A percentile compares a stretch with the other conserved stretches of the same genome.
These are phyloP conservation scores for Monotropa hypopitys DNA, from an alignment of 179 eudicot species.

Conservation along the genomic window DNA sequence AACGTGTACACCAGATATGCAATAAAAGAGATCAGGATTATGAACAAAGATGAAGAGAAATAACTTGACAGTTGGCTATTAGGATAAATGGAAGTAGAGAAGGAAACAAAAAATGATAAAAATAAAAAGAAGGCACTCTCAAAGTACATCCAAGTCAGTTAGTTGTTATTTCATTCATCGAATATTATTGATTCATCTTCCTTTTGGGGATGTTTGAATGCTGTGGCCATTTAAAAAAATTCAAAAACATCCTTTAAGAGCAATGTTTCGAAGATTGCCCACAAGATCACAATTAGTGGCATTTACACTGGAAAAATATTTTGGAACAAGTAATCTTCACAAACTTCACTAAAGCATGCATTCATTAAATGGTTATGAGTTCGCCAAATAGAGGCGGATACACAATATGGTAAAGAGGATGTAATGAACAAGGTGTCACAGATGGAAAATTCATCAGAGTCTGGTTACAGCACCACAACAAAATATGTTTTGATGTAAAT, in stretches of 20 bases:
- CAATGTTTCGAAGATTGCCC: neutral
- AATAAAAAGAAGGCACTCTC: neutral
- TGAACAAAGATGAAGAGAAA: neutral
- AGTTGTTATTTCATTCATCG: neutral
- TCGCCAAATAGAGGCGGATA: neutral
- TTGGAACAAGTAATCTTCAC: neutral
- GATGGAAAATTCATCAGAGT: neutral
- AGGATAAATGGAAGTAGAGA: slow-evolving; percentile 1
- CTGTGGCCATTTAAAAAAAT: neutral
- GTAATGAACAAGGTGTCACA: neutral
- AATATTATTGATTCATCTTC: neutral
- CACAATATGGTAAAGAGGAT: neutral
- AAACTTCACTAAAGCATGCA: neutral
- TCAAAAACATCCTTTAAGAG: neutral
- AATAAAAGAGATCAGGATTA: neutral
- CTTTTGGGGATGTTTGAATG: neutral
- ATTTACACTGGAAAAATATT: neutral
- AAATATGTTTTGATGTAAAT: neutral
- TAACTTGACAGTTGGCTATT: neutral
- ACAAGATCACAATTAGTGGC: neutral
- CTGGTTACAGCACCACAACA: neutral
- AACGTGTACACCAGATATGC: neutral
- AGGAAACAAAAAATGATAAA: neutral
- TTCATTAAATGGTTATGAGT: neutral
- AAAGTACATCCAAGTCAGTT: neutral